phyloP scores from a whole-genome alignment of 1,284 basidiomycete species.

The Pseudozyma sp. region DNA sequence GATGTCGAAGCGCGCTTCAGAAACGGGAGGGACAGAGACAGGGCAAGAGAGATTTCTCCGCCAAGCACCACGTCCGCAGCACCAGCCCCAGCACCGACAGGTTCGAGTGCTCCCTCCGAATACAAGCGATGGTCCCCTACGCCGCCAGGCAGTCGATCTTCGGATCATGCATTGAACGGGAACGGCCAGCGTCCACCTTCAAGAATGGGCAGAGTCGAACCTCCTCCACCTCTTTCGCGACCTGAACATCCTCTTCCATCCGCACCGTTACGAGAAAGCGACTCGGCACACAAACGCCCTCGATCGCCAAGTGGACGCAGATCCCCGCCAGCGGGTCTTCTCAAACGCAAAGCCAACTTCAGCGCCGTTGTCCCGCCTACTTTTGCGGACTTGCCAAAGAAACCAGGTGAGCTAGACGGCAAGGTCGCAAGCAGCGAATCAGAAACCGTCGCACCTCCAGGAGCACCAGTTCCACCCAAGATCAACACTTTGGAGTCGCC shows the following conservation, averaged over 20 bases:
- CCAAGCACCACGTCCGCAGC: constrained; percentile 1
- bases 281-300: constrained; percentile 19
- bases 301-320: constrained; percentile 14
- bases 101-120: not conserved
- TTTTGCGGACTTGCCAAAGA: too few relatives aligned
- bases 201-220: constrained; percentile 30
- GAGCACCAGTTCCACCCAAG: constrained; percentile 28
- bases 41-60: constrained; percentile 15
- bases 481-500: constrained; percentile 38
- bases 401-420: not conserved
- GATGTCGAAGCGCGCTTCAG: not conserved
- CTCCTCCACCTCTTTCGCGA: constrained; percentile 22
- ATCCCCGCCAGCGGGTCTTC: constrained; percentile 43
- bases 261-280: not conserved
- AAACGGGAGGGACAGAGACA: not conserved
- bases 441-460: constrained; percentile 26
- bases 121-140: constrained; percentile 31
- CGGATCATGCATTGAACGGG: constrained; percentile 7
- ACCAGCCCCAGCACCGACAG: not conserved
- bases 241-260: not conserved
- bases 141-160: constrained; percentile 10
- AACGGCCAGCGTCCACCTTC: constrained; percentile 24
- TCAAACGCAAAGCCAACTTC: constrained; percentile 50
- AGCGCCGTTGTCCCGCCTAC: constrained; percentile 27
- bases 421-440: not conserved